Evolutionary conservation across 345 rosid species (phyloP).

Genomic region (Eutrema yunnanense): DNA sequence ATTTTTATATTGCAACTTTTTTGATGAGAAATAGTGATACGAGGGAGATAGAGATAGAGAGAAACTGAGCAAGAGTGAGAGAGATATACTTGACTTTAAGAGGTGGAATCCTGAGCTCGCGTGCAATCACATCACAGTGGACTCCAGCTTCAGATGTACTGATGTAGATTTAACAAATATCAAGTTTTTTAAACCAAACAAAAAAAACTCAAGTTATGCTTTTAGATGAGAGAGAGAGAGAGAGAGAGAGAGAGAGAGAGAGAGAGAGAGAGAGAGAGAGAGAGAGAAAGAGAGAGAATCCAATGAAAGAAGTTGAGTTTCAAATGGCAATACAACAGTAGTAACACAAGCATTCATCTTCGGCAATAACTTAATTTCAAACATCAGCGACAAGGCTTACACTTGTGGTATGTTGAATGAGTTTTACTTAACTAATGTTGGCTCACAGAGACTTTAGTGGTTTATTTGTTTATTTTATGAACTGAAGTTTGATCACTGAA

Average conservation of each 20-base stretch:
- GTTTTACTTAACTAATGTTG: not conserved
- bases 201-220: not conserved
- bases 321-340: not conserved
- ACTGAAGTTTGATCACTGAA: not conserved
- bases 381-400: not conserved
- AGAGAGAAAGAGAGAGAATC: too few relatives aligned
- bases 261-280: too few relatives aligned
- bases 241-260: too few relatives aligned
- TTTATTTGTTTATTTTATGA: not conserved
- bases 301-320: not conserved
- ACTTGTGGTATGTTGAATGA: not conserved
- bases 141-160: conserved; percentile 64
- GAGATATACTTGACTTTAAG: conserved; percentile 56
- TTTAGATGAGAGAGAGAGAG: not conserved
- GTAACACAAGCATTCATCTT: not conserved
- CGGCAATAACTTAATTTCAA: not conserved
- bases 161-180: conserved; percentile 7
- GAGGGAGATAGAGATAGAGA: not conserved
- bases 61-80: not conserved
- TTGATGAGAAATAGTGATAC: not conserved
- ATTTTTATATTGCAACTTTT: not conserved
- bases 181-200: too few relatives aligned
- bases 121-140: conserved; percentile 49
- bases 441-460: not conserved
- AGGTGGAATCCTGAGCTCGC: conserved; percentile 48